Evolutionary conservation across 2,329 filamentous ascomycete genomes (phyloP).

Genomic region (Fusarium pseudograminearum): DNA sequence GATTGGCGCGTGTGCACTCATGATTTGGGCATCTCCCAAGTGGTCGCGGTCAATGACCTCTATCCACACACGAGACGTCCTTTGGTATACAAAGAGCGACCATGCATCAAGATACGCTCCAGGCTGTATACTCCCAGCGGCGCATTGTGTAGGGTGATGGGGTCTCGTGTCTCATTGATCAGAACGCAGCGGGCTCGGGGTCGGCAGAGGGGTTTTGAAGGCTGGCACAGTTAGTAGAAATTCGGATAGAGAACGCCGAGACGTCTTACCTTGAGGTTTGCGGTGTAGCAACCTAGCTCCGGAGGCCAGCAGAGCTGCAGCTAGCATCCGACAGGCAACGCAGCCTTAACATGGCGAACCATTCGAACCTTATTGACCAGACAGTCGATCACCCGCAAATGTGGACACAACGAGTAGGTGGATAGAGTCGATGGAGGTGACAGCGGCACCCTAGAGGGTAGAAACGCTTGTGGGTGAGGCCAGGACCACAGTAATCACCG

Average conservation of each 20-base stretch:
- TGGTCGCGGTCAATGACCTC: neutral
- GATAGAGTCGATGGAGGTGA: no score
- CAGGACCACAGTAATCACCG: rapidly evolving
- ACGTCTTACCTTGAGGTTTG: neutral
- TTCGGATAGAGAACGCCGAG: neutral
- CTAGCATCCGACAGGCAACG: neutral
- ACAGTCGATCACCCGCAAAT: neutral
- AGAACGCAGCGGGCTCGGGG: neutral
- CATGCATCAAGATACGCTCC: neutral
- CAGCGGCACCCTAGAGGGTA: no score
- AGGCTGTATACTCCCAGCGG: rapidly evolving
- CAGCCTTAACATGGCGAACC: neutral
- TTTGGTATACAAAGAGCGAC: neutral
- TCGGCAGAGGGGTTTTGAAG: neutral
- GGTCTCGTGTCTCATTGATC: neutral
- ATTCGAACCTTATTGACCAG: neutral
- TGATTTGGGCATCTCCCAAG: neutral
- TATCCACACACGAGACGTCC: neutral
- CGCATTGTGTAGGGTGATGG: no score
- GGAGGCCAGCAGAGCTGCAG: neutral
- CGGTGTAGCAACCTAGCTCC: rapidly evolving
- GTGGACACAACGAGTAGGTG: no score
- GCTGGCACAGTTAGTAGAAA: neutral
- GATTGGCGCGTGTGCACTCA: neutral
- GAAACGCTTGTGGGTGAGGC: neutral